Conservation (phyloP, 2,329 filamentous ascomycete species). For the Amauroascus verrucosus region DNA sequence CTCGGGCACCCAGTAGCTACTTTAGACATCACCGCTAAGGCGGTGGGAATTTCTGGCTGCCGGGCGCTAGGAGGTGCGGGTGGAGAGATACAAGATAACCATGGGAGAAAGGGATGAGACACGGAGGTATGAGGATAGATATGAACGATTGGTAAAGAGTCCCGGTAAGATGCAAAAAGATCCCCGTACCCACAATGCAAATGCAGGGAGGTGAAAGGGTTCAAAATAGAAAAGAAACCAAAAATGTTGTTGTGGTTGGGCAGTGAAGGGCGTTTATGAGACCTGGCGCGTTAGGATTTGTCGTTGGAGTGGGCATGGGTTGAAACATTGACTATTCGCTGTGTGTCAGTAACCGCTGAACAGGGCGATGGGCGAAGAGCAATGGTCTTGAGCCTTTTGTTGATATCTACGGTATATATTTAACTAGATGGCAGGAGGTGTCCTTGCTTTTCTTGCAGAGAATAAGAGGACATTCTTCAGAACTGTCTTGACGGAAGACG, state of each 20-base stretch:
- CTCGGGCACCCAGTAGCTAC: constrained; percentile 4
- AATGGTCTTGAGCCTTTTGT: not conserved
- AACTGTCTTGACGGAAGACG: too few relatives aligned
- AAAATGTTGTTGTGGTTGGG: constrained; percentile 4
- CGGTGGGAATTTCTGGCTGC: not conserved
- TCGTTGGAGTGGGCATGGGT: not conserved
- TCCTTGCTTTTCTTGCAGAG: too few relatives aligned
- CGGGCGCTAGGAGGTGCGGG: not conserved
- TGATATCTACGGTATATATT: not conserved
- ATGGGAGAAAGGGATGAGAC: not conserved
- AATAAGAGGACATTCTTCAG: too few relatives aligned
- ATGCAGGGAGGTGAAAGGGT: not conserved
- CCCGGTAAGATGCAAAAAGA: not conserved
- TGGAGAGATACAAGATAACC: not conserved
- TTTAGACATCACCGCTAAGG: not conserved
- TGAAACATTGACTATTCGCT: not conserved
- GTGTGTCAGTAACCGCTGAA: constrained; percentile 7
- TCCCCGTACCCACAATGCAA: not conserved
- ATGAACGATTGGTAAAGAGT: not conserved
- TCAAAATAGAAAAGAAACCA: not conserved
- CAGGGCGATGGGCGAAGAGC: not conserved
- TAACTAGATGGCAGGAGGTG: constrained; percentile 2
- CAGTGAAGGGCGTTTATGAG: constrained; percentile 1
- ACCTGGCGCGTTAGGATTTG: constrained; percentile 10
- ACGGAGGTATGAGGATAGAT: not conserved